Percentiles rank a stretch among this genome's conserved stretches.
Evolutionary conservation across 2,329 filamentous ascomycete genomes (phyloP).

Genomic region (Penicillium crustosum): DNA sequence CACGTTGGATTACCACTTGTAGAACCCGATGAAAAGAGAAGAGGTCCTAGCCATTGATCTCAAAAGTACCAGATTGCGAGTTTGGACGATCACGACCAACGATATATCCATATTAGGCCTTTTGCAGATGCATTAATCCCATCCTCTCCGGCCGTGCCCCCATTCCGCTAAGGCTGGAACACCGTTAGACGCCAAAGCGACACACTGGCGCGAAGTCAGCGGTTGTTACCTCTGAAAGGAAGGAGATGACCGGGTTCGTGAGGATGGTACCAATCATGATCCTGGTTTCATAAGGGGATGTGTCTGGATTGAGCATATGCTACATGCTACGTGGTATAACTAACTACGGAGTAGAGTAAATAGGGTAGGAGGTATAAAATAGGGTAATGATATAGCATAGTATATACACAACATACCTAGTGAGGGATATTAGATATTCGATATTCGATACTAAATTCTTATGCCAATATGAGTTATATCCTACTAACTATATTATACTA

Average conservation of each 20-base stretch:
- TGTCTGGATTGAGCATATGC: not conserved
- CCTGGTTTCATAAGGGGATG: not conserved
- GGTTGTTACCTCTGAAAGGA: conserved; percentile 3
- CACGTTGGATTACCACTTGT: not conserved
- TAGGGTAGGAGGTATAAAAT: not conserved
- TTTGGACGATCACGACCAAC: conserved; percentile 5
- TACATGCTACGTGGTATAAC: not conserved
- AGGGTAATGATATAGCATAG: too few relatives aligned
- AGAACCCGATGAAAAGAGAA: not conserved
- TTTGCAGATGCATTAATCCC: conserved; percentile 17
- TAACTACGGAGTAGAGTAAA: too few relatives aligned
- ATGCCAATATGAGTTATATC: not conserved
- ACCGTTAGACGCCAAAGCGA: conserved; percentile 20
- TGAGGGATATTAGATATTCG: not conserved
- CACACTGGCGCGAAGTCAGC: conserved; percentile 14
- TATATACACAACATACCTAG: too few relatives aligned
- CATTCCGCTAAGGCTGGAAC: conserved; percentile 5
- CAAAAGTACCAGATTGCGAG: conserved; percentile 18
- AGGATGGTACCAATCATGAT: not conserved
- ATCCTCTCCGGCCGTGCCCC: conserved; percentile 6
- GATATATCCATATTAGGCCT: conserved; percentile 19
- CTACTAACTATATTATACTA: not conserved
- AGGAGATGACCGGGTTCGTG: not conserved
- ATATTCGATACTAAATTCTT: not conserved
- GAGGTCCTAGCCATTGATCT: conserved; percentile 3